Evolutionary conservation across 805 yeast genomes (phyloP).

Genomic region (Schwanniomyces polymorphus): DNA sequence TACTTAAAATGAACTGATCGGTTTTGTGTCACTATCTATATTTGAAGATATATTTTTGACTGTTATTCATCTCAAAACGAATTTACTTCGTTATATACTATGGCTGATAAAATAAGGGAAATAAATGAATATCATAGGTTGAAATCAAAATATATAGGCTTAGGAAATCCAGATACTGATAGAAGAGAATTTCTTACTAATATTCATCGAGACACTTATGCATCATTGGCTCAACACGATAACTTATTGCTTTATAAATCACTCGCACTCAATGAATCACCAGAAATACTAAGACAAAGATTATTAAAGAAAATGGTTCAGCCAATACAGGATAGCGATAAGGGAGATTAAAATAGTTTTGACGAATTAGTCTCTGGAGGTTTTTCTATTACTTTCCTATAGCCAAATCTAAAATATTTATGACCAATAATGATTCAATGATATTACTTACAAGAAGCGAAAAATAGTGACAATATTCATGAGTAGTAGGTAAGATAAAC

Average conservation of each 20-base stretch:
- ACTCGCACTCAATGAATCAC: slow-evolving; percentile 46
- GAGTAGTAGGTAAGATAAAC: not conserved
- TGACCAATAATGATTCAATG: too few species aligned
- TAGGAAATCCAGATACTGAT: slow-evolving; percentile 74
- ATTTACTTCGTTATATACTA: slow-evolving; percentile 5
- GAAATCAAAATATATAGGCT: slow-evolving; percentile 62
- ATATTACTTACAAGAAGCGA: too few species aligned
- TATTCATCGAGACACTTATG: slow-evolving; percentile 64
- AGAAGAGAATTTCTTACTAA: slow-evolving; percentile 68
- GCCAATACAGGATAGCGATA: slow-evolving; percentile 10
- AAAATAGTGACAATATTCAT: too few species aligned
- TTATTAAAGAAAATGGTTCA: slow-evolving; percentile 35
- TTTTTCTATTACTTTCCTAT: too few species aligned
- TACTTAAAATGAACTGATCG: not conserved
- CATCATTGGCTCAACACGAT: slow-evolving; percentile 61
- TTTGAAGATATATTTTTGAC: not conserved
- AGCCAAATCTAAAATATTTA: too few species aligned
- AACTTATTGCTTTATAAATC: slow-evolving; percentile 54
- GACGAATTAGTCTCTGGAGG: too few species aligned
- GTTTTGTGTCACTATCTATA: not conserved
- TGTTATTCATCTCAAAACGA: not conserved
- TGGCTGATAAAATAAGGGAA: slow-evolving; percentile 45
- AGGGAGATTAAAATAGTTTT: not conserved
- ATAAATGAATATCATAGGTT: slow-evolving; percentile 31
- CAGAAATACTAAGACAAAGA: slow-evolving; percentile 26